phyloP scores from a whole-genome alignment of 352 stramenopile species.

The Phytophthora ohioensis region DNA sequence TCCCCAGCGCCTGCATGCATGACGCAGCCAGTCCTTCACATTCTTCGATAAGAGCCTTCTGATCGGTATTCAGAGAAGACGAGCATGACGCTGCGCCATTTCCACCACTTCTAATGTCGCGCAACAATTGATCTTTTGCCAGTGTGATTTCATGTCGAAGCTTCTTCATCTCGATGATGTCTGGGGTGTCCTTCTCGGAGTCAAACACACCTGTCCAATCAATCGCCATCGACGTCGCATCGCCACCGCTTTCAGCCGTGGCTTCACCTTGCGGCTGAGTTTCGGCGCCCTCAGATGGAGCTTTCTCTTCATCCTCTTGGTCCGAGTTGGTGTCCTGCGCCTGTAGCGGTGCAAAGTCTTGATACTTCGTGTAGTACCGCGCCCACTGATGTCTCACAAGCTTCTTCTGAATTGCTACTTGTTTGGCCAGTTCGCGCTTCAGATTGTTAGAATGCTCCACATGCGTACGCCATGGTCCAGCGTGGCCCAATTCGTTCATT shows the following conservation, averaged over 20 bases:
- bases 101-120: slow-evolving; percentile 36
- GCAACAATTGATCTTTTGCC: slow-evolving; percentile 55
- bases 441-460: slow-evolving; percentile 72
- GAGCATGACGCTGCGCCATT: slow-evolving; percentile 10
- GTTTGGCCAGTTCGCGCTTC: slow-evolving; percentile 62
- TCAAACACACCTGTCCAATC: slow-evolving; percentile 51
- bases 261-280: slow-evolving; percentile 24
- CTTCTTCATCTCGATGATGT: slow-evolving; percentile 79
- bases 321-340: slow-evolving; percentile 1
- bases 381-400: slow-evolving; percentile 73
- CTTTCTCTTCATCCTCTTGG: slow-evolving; percentile 7
- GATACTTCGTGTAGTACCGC: slow-evolving; percentile 59
- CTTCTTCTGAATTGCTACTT: slow-evolving; percentile 62
- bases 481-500: slow-evolving; percentile 69
- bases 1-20: slow-evolving; percentile 68
- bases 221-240: slow-evolving; percentile 26
- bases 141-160: slow-evolving; percentile 70
- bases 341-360: slow-evolving; percentile 24
- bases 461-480: slow-evolving; percentile 67
- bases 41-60: slow-evolving; percentile 64
- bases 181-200: slow-evolving; percentile 47
- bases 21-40: slow-evolving; percentile 70
- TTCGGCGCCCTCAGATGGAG: slow-evolving; percentile 1
- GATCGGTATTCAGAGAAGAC: slow-evolving; percentile 32
- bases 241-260: slow-evolving; percentile 8